Evolutionary conservation across 192 early-diverging fungal genomes (phyloP), one percentile per base, ranked within the genome.

Genomic region (Podila horticola): DNA sequence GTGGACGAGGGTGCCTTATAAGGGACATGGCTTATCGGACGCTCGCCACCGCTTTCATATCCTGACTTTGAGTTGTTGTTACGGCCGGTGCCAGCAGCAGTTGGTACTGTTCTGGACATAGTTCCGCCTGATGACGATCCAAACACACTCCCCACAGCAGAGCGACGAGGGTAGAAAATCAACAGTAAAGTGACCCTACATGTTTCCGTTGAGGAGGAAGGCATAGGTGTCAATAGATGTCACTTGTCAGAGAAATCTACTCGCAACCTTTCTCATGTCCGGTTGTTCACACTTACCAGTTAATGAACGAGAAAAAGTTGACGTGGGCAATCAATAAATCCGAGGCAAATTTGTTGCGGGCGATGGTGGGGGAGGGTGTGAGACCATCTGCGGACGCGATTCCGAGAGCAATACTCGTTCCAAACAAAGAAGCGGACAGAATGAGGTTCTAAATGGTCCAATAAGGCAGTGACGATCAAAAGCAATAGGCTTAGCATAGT

Each of bases 1-100:
- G 20, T 55, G 52, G 24, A 24, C 13, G 52, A n/a, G 9, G 72
- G 72, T 5, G 72, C 28, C 10, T 51, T 66, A 64, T 74, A 74
- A 19, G 72, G 72, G 36, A 74, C 58, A 60, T 60, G 28, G 48
- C 72, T 74, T 33, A 62, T n/a, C 9, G 71, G 62, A 7, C 68
- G 49, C 10, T 66, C 58, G 10, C 60, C 48, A 26, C 48, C 55
- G 26, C 22, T 33, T 28, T 33, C 24, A 30, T 51, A 20, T 15
- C 19, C 20, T 50, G 45, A 22, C 7, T 31, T 67, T n/a, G 33
- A 45, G n/a, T 28, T n/a, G 38, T 30, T 62, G 13, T 33, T 34
- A 28, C 60, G 28, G 30, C 28, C 31, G 11, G 12, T 36, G 6
- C 22, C 62, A 22, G n/a, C 58, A 13, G 36, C 41, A n/a, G 48